Conservation (phyloP, 2,329 filamentous ascomycete species). For the Stachybotrys chartarum region DNA sequence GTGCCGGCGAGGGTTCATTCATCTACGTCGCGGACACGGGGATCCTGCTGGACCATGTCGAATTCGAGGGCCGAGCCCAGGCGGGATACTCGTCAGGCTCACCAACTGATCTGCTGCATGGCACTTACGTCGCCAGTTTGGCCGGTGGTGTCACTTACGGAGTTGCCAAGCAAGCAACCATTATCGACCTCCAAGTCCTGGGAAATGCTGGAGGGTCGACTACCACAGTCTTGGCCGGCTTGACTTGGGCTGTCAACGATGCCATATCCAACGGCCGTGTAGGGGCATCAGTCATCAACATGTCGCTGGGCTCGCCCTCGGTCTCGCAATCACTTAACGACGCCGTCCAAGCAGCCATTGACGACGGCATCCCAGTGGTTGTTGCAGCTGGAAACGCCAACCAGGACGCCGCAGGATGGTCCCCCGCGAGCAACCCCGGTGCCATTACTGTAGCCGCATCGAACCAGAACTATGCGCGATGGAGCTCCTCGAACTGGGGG, state of each 20-base stretch:
- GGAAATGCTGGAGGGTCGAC: constrained; percentile 1
- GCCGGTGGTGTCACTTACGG: constrained; percentile 8
- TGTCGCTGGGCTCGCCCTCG: constrained; percentile 25
- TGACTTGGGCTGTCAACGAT: constrained; percentile 24
- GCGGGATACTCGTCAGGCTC: neutral
- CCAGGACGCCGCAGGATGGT: constrained; percentile 2
- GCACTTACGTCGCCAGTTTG: constrained; percentile 18
- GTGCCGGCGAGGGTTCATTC: neutral
- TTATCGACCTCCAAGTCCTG: constrained; percentile 34
- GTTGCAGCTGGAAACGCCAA: constrained; percentile 16
- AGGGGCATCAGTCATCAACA: constrained; percentile 30
- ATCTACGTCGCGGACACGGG: neutral
- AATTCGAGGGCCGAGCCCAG: neutral
- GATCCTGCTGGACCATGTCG: neutral
- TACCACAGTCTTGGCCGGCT: constrained; percentile 16
- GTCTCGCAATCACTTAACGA: constrained; percentile 7
- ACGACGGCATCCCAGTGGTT: constrained; percentile 27
- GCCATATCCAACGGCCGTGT: constrained; percentile 15
- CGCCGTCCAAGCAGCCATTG: constrained; percentile 10
- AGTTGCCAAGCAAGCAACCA: constrained; percentile 26
- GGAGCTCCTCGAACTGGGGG: constrained; percentile 38
- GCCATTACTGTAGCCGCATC: constrained; percentile 16
- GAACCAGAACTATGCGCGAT: constrained; percentile 23
- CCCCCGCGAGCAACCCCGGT: constrained; percentile 10
- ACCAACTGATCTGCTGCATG: constrained; percentile 20